phyloP scores from a whole-genome alignment of 345 rosid species.

The Populus ilicifolia region DNA sequence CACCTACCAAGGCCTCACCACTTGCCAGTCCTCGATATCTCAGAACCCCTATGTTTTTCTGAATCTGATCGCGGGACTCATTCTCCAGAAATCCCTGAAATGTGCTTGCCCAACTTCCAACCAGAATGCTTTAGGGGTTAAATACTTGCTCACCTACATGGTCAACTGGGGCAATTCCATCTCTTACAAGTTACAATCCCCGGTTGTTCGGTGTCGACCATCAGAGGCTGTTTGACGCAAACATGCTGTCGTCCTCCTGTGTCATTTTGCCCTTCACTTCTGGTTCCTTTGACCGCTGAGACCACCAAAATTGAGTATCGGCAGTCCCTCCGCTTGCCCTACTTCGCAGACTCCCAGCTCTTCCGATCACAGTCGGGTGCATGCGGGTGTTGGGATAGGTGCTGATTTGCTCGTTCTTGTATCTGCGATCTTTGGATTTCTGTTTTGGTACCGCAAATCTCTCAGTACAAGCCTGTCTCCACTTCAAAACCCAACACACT shows the following conservation, averaged over 20 bases:
- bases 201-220: conserved; percentile 33
- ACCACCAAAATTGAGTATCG: conserved; percentile 34
- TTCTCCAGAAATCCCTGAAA: conserved; percentile 55
- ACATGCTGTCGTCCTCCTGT: conserved; percentile 25
- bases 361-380: conserved; percentile 37
- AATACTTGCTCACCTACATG: conserved; percentile 53
- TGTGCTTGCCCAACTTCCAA: conserved; percentile 75
- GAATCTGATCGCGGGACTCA: conserved; percentile 19
- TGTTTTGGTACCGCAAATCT: conserved; percentile 31
- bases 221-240: conserved; percentile 44
- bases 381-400: conserved; percentile 56
- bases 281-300: conserved; percentile 55
- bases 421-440: conserved; percentile 18
- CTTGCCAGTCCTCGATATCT: conserved; percentile 77
- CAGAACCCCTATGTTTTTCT: conserved; percentile 42
- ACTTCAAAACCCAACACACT: conserved; percentile 18
- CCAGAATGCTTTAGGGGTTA: conserved; percentile 51
- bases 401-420: conserved; percentile 39
- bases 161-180: conserved; percentile 40
- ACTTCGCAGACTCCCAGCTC: conserved; percentile 20
- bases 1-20: conserved; percentile 82
- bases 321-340: conserved; percentile 36
- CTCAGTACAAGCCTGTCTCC: conserved; percentile 9
- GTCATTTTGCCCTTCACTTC: conserved; percentile 50
- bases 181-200: conserved; percentile 46